Percentiles rank a stretch among this genome's conserved stretches.
Evolutionary conservation across 495 filamentous ascomycete species (phyloP).

Genomic region (Trichocladium antarcticum): DNA sequence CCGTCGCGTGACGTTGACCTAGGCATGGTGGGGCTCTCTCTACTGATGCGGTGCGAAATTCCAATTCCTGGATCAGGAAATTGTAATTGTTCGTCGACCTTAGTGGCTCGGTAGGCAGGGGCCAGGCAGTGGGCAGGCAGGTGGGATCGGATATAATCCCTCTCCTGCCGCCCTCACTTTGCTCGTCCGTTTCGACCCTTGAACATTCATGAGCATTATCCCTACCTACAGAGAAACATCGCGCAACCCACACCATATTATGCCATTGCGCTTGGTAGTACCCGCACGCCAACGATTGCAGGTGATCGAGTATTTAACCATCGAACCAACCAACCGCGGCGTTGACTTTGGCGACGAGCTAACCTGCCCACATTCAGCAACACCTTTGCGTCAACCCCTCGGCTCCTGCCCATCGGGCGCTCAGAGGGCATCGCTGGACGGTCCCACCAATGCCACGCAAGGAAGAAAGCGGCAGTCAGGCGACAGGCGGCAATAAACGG

Average conservation of each 20-base stretch:
- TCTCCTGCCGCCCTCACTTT: background rate
- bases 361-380: background rate
- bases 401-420: too few relatives aligned
- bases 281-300: background rate
- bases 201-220: background rate
- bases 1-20: constrained; percentile 3
- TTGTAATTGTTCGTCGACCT: background rate
- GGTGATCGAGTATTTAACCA: background rate
- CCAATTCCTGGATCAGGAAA: constrained; percentile 2
- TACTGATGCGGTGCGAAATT: background rate
- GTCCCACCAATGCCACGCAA: background rate
- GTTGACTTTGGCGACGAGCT: background rate
- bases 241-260: too few relatives aligned
- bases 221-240: background rate
- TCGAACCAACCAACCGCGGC: background rate
- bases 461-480: background rate
- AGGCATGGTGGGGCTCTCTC: background rate
- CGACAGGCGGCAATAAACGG: background rate
- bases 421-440: background rate
- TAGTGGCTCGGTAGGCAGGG: background rate
- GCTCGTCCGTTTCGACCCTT: background rate
- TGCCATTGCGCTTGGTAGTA: too few relatives aligned
- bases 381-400: too few relatives aligned
- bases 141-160: background rate
- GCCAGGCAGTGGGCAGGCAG: too few relatives aligned